Evolutionary conservation across 73 alveolate genomes (phyloP), one percentile per base, ranked within the genome.

Genomic region (Breviolum minutum): DNA sequence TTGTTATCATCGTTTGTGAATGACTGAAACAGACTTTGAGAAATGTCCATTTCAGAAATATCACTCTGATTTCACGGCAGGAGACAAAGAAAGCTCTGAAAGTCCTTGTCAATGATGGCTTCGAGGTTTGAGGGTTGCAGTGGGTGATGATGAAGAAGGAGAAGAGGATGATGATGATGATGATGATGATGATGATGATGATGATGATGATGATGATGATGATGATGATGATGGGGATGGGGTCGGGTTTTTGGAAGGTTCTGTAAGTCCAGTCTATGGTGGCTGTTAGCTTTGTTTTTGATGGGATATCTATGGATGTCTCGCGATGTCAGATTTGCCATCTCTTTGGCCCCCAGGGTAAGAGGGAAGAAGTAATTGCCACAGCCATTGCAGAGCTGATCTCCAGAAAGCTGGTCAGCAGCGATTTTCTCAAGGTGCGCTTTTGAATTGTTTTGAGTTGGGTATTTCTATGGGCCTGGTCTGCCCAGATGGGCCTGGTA

Each of bases 361-460:
- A 30, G 87, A 27, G 40, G 64, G 87, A 79, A 79, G 87, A 79
- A 27, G 87, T 64, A 30, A 17, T 79, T n/a, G 87, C 87, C 66
- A 29, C 40, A 29, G 87, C 64, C 26, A 79, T 79, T 30, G 64
- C 87, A 13, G 87, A 79, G 64, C 87, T 79, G 16, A 29, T 79
- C 40, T 17, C 66, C 26, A 63, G 87, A 13, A 79, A 79, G n/a
- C 3, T 79, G 66, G 87, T 79, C 66, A 79, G 66, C 87, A 30
- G 87, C 64, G 87, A 79, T 22, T 79, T 79, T 79, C 87, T 79
- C n/a, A 79, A 79, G 87, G 87, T 64, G 22, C 19, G 83, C 14
- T 7, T 73, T 48, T 24, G 82, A 6, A 3, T 8, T 73, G 83
- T 73, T 19, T 48, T 13, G 48, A 26, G 83, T 10, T 73, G n/a